phyloP scores from a whole-genome alignment of 768 basidiomycete species.

The Tylopilus cervinicoccineus region DNA sequence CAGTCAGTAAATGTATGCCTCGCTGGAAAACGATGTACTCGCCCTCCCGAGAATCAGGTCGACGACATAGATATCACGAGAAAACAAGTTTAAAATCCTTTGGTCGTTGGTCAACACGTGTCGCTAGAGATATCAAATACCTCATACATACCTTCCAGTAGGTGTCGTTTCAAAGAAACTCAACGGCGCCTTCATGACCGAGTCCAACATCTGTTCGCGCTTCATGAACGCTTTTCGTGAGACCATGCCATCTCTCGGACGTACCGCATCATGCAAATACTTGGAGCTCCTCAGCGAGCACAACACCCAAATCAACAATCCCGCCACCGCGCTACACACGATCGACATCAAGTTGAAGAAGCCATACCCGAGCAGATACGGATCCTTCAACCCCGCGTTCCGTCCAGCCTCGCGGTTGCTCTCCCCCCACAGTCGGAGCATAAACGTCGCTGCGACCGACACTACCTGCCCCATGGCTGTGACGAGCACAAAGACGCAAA shows the following conservation, averaged over 20 bases:
- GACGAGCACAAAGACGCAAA: constrained; percentile 57
- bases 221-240: background rate
- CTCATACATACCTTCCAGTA: constrained; percentile 59
- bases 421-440: constrained; percentile 81
- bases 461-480: constrained; percentile 54
- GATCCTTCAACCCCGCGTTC: constrained; percentile 52
- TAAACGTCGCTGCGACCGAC: constrained; percentile 56
- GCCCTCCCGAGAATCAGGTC: constrained; percentile 78
- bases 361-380: constrained; percentile 64
- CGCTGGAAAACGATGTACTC: background rate
- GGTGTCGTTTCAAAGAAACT: constrained; percentile 91
- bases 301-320: constrained; percentile 70
- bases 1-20: background rate
- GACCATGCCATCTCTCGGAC: constrained; percentile 19
- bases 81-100: constrained; percentile 88
- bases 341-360: constrained; percentile 58
- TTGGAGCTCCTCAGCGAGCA: constrained; percentile 73
- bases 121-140: background rate
- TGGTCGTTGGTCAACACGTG: background rate
- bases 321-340: constrained; percentile 49
- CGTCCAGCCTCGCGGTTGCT: constrained; percentile 59
- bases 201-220: constrained; percentile 61
- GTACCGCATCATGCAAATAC: constrained; percentile 71
- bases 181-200: constrained; percentile 79
- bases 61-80: constrained; percentile 81